Evolutionary conservation across 2,329 filamentous ascomycete genomes (phyloP), one percentile per base, ranked within the genome.

Genomic region (Alternaria postmessia): DNA sequence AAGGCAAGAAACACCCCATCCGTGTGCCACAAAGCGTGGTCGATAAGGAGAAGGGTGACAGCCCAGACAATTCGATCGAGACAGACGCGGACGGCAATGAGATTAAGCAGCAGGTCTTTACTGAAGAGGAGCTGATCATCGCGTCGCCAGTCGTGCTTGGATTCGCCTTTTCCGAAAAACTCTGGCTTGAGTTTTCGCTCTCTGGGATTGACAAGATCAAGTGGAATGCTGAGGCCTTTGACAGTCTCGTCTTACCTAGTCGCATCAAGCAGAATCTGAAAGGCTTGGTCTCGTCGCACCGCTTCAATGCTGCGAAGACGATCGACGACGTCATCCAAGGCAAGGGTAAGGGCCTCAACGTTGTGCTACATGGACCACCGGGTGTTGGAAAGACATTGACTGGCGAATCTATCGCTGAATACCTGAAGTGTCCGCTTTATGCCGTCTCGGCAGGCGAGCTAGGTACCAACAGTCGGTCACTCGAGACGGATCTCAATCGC

Each of bases 351-450:
- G 93, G 93, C 0, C 87, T 96, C 16, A 92, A 96, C 38, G 85
- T 87, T 39, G 91, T 96, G 1, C 85, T 97, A 0, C 92, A 96
- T 68, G 75, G 75, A 4, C 91, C 92, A 5, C 93, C 93, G 0
- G 93, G 93, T 18, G 94, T 93, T 0, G 93, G 93, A 51, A 96
- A 96, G 80, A 96, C 93, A 0, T 84, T 96, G 6, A 96, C 93
- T 0, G 93, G 92, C 1, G 92, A 96, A 75, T 91, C 90, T 11
- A 94, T 96, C 63, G 91, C 91, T 9, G 93, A 96, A 74, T 84
- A 94, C 12, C 87, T 96, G 54, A 89, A 90, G 71, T 91, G 91
- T 54, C 93, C 93, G 0, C 81, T 96, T 0, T 96, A 96, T 77
- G 92, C 91, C 84, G 91, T 92, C 26, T 91, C 89, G 3, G 91